Base-by-base conservation (phyloP, 1,284 basidiomycete species). In the Exobasidium rhododendri region DNA sequence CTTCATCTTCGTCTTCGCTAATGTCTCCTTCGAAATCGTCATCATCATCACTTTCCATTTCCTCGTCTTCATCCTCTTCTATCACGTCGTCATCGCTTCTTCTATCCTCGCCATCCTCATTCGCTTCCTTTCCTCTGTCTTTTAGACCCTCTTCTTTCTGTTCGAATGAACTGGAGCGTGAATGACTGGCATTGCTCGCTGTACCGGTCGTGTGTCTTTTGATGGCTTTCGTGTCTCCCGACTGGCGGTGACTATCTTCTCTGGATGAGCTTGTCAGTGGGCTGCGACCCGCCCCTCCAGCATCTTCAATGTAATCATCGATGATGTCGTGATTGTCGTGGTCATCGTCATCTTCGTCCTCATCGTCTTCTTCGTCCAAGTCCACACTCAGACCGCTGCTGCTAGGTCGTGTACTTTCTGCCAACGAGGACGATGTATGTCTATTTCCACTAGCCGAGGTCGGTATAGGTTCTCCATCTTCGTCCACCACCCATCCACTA, bases 351-450 rank as follows among this genome's bases (percentile, higher is more conserved):
- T 71, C 73, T 3, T 74, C 73, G 20, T 65, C 74, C 24, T 77
- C 74, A 49, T 80, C 81, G 65, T 82, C 80, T 51, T 81, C 81
- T 10, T 56, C 81, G 72, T 64, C 83, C 81, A 79, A 78, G 13
- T 83, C 82, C 2, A 81, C 56, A 26, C 65, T 65, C 28, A 67
- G 47, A 35, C 67, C 47, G 17, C 44, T 45, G 61, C 67, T 66
- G 24, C 66, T 63, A 31, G 73, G 68, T 35, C 74, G 47, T 2
- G 69, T 72, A 44, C 62, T 71, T 40, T 62, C 64, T 46, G 62
- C 67, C n/a, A 61, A 58, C 0, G 69, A 69, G 1, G 61, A 59
- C 0, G 68, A 68, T 11, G 46, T 49, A 26, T 44, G 40, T 55
- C 52, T 20, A 32, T 32, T 55, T 14, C 13, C 43, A 17, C 5